A percentile compares a stretch with the other conserved stretches of the same genome.
Evolutionary conservation across 768 basidiomycete genomes (phyloP).

Genomic region (Gautieria morchelliformis): DNA sequence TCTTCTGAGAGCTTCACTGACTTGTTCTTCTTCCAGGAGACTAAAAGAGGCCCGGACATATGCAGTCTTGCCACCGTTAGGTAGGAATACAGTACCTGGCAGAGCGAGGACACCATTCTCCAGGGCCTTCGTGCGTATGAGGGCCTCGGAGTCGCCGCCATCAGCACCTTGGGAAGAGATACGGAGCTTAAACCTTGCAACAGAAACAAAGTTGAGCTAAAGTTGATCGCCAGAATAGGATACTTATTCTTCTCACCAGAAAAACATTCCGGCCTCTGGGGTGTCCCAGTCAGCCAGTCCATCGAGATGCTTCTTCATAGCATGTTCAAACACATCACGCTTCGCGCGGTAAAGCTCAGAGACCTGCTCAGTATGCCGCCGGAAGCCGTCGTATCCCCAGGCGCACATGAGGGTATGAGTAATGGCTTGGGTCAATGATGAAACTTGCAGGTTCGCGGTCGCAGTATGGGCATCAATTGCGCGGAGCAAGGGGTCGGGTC

Average conservation of each 20-base stretch:
- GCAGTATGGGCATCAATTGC: slow-evolving; percentile 65
- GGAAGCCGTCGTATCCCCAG: slow-evolving; percentile 75
- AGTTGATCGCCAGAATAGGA: slow-evolving; percentile 4
- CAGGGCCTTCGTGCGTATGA: slow-evolving; percentile 69
- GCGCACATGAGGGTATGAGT: slow-evolving; percentile 44
- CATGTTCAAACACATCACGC: slow-evolving; percentile 68
- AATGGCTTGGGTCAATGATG: slow-evolving; percentile 57
- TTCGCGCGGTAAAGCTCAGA: slow-evolving; percentile 66
- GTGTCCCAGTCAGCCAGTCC: slow-evolving; percentile 68
- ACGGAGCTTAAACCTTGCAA: slow-evolving; percentile 58
- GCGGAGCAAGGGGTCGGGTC: slow-evolving; percentile 58
- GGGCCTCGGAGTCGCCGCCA: slow-evolving; percentile 57
- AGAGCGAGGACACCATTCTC: slow-evolving; percentile 82
- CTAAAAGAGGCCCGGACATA: slow-evolving; percentile 84
- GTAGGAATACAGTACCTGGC: slow-evolving; percentile 77
- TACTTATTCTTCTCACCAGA: slow-evolving; percentile 43
- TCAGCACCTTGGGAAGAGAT: slow-evolving; percentile 17
- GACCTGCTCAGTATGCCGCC: slow-evolving; percentile 55
- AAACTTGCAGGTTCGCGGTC: slow-evolving; percentile 57
- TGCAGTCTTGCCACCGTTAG: slow-evolving; percentile 55
- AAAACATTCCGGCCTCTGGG: slow-evolving; percentile 83
- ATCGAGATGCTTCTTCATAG: slow-evolving; percentile 66
- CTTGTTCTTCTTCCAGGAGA: slow-evolving; percentile 50
- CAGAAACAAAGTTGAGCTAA: background rate
- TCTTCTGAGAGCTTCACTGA: slow-evolving; percentile 63